Conservation (phyloP, 257 asterid genomes). For the Oldenlandia corymbosa region DNA sequence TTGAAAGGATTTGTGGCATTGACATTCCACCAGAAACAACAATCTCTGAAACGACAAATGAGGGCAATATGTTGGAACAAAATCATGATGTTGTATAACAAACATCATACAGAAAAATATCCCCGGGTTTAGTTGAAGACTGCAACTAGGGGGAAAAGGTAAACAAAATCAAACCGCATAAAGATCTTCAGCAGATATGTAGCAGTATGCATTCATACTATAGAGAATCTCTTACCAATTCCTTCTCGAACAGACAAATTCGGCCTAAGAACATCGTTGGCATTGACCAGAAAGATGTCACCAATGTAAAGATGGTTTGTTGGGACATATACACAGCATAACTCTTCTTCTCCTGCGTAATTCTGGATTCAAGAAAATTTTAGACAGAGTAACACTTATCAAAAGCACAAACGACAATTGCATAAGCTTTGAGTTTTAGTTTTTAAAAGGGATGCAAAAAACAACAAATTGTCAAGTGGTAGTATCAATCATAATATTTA, state of each 20-base stretch:
- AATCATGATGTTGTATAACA: neutral
- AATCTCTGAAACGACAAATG: slow-evolving; percentile 29
- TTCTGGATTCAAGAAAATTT: slow-evolving; percentile 21
- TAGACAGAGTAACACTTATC: neutral
- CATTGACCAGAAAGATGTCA: slow-evolving; percentile 42
- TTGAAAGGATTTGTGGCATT: slow-evolving; percentile 43
- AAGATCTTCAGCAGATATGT: neutral
- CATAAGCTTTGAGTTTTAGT: no score
- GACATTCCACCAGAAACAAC: slow-evolving; percentile 58
- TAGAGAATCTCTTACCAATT: slow-evolving; percentile 30
- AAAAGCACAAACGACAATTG: no score
- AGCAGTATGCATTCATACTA: neutral
- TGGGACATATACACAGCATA: slow-evolving; percentile 51
- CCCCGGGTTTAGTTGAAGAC: neutral
- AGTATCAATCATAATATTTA: neutral
- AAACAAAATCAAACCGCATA: neutral
- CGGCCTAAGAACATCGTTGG: slow-evolving; percentile 48
- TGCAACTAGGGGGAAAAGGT: neutral
- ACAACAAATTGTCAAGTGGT: neutral
- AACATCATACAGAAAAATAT: neutral
- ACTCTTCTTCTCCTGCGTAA: slow-evolving; percentile 43
- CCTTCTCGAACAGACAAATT: slow-evolving; percentile 54
- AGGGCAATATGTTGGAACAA: slow-evolving; percentile 6
- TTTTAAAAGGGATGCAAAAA: neutral
- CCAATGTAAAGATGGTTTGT: slow-evolving; percentile 53